Percentiles rank a stretch among this genome's conserved stretches.
Conservation (phyloP, 169 alveolate species). For the Sarcocystis neurona region DNA sequence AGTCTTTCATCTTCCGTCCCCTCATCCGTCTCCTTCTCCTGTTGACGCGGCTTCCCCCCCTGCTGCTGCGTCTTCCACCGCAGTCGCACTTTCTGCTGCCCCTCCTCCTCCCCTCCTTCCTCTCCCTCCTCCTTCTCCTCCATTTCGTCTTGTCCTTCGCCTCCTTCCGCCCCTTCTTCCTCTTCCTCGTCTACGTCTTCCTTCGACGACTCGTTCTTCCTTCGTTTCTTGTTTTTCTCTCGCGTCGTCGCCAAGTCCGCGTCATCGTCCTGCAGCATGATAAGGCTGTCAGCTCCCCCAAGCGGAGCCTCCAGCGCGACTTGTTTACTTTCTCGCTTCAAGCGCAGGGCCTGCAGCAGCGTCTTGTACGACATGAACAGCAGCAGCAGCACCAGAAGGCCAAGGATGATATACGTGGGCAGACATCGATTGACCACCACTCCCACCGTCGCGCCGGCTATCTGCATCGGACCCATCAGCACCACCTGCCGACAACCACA, state of each 20-base stretch:
- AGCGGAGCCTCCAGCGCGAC: too few relatives aligned
- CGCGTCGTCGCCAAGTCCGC: too few relatives aligned
- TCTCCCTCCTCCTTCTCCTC: neutral
- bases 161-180: neutral
- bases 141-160: neutral
- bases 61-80: neutral
- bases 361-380: slow-evolving; percentile 20
- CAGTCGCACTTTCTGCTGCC: neutral
- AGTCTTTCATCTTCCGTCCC: neutral
- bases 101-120: neutral
- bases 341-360: neutral
- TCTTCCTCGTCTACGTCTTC: neutral
- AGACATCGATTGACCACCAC: slow-evolving; percentile 34
- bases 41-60: neutral
- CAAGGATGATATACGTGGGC: slow-evolving; percentile 13
- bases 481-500: neutral
- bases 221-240: neutral
- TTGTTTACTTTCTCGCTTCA: neutral
- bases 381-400: slow-evolving; percentile 2
- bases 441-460: slow-evolving; percentile 25
- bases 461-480: slow-evolving; percentile 38
- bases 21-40: neutral
- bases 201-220: neutral
- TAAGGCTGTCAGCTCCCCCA: too few relatives aligned
- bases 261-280: too few relatives aligned